Evolutionary conservation across 352 stramenopile species (phyloP), one percentile per base, ranked within the genome.

Genomic region (Phytophthora quininea): DNA sequence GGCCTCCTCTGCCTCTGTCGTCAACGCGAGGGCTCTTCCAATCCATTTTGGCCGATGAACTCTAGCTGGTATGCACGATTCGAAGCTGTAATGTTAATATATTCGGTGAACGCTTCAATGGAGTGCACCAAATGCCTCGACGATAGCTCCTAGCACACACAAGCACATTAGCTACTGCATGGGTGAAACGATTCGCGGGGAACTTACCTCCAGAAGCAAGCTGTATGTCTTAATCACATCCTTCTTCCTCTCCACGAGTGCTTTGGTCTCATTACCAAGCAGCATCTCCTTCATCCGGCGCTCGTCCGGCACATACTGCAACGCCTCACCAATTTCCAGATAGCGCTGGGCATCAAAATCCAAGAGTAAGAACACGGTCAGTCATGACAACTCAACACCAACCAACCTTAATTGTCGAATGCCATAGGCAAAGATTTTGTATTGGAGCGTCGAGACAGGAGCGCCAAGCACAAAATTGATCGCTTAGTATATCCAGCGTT

Each of bases 51-150:
- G n/a, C 38, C 45, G 1, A 60, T 10, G 10, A 54, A 33, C 33
- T 67, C 19, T 19, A 35, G 45, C n/a, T 74, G 57, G 7, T 74
- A 80, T 11, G 33, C 35, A 3, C 48, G 58, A 27, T 78, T 78
- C 10, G 74, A 80, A 46, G 55, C 35, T 48, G 55, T 30, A 60
- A 19, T 38, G 15, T 47, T 27, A 30, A 82, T 46, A 35, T 84
- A 73, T 12, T 77, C 66, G 58, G 68, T 82, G 56, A 84, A 84
- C 14, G 66, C 53, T 2, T 64, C 52, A 32, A 84, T 72, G n/a
- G 76, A 82, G 10, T 70, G 50, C 10, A 29, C 29, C 6, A 84
- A 61, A n/a, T 80, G 73, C 3, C 67, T 67, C n/a, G 76, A 80
- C 11, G 56, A 58, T 30, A 84, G 38, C 30, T 84, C 76, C 76